phyloP scores from a whole-genome alignment of 345 rosid species.

The Xanthoceras sorbifolium region DNA sequence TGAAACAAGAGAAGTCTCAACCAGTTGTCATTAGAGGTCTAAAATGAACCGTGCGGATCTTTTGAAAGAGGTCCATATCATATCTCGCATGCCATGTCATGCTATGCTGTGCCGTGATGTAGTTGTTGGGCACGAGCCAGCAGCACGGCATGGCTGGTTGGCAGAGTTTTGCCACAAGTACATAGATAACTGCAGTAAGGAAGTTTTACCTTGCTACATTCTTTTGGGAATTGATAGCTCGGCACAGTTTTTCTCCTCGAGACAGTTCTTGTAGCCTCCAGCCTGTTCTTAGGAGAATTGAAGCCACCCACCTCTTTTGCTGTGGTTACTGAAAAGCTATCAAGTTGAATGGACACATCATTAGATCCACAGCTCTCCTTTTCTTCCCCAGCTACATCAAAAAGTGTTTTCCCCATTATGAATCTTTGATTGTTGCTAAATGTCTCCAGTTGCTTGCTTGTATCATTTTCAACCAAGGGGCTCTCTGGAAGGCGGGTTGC shows the following conservation, averaged over 20 bases:
- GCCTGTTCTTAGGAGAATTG: constrained; percentile 33
- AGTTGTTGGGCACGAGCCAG: neutral
- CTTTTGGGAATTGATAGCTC: constrained; percentile 46
- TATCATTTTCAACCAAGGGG: constrained; percentile 31
- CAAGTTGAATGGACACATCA: constrained; percentile 57
- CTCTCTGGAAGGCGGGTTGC: constrained; percentile 72
- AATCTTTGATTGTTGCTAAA: constrained; percentile 28
- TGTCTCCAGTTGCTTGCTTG: constrained; percentile 33
- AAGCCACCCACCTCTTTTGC: constrained; percentile 26
- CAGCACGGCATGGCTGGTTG: neutral
- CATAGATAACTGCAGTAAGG: neutral
- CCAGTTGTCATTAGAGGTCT: neutral
- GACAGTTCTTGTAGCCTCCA: constrained; percentile 37
- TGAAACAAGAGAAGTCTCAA: neutral
- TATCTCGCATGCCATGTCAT: no score
- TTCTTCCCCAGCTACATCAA: constrained; percentile 59
- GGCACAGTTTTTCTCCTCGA: constrained; percentile 60
- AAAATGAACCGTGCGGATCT: neutral
- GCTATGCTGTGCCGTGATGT: neutral
- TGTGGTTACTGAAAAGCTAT: constrained; percentile 33
- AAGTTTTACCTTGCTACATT: constrained; percentile 41
- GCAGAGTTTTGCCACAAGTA: neutral
- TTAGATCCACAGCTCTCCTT: constrained; percentile 90
- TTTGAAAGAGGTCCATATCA: no score
- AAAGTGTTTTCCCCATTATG: constrained; percentile 28